Base-by-base conservation (phyloP, 306 rosid species). In the Arachis hypogaea region DNA sequence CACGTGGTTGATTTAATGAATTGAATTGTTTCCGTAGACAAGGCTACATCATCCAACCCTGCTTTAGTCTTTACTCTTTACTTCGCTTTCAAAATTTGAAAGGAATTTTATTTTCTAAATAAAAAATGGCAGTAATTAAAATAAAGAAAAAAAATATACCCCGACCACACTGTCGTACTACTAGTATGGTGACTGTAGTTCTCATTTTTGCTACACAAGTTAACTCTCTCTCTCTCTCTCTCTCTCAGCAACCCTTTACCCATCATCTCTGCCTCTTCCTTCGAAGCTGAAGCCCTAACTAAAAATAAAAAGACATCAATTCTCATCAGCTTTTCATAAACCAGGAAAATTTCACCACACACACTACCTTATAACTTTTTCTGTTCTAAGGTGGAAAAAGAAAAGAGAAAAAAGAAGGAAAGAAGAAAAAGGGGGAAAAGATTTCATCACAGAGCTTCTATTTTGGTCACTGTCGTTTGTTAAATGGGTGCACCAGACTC, bases 401-500 rank as follows among this genome's bases (percentile, higher is more conserved):
- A 43, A 43, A 43, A 43, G 5, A 43, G 9, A 43, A 43, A 43
- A 43, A 33, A 33, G 2, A 43, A 43, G 9, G 5, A 43, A 43
- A 43, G 9, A 43, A 11, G 18, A 52, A 33, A 33, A 33, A 33
- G 38, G 38, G 3, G 38, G 4, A 33, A 33, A 33, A 5, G 5
- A 52, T 38, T 7, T 63, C 38, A n/a, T 52, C 8, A 5, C 58
- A 52, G 29, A 6, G 9, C n/a, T 49, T 49, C 54, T 0, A 43
- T 43, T 43, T 14, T 67, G 56, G 58, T 66, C 14, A 5, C 64
- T 40, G 57, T 40, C 68, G 38, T 33, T 33, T 4, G 38, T 68
- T 52, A 59, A 83, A 88, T 88, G 93, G 88, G 28, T 46, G 69
- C 68, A 71, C 63, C 81, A 71, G 78, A 71, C 70, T 51, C 76